These are phyloP conservation scores for Dissophora ornata DNA, from an alignment of 192 early-diverging fungal genomes.

Conservation along the genomic window DNA sequence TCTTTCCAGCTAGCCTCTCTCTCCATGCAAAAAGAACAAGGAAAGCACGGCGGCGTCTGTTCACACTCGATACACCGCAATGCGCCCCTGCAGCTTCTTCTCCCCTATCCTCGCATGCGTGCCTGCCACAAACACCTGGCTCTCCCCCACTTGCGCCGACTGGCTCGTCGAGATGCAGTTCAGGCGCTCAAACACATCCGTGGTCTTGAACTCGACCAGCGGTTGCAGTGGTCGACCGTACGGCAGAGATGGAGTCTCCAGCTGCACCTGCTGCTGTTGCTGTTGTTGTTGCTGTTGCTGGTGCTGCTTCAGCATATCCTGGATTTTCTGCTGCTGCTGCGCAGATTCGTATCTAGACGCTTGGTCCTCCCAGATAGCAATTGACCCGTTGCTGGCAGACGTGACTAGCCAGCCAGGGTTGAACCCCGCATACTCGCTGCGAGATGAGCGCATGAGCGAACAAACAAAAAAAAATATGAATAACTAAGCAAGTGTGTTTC, in stretches of 20 bases:
- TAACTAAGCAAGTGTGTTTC: too few species aligned
- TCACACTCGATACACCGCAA: slow-evolving; percentile 20
- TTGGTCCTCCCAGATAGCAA: slow-evolving; percentile 45
- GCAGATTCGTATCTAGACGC: slow-evolving; percentile 19
- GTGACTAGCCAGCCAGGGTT: slow-evolving; percentile 36
- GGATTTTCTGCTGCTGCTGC: slow-evolving; percentile 6
- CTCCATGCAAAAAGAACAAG: too few species aligned
- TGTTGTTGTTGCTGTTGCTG: background rate
- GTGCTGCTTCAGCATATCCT: background rate
- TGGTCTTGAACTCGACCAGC: slow-evolving; percentile 25
- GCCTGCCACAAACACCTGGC: slow-evolving; percentile 46
- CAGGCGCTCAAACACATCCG: slow-evolving; percentile 41
- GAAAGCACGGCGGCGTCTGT: too few species aligned
- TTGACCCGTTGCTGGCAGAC: slow-evolving; percentile 31
- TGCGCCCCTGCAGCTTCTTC: slow-evolving; percentile 44
- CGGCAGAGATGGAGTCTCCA: background rate
- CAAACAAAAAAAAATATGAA: too few species aligned
- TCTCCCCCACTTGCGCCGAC: background rate
- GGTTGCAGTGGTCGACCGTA: slow-evolving; percentile 29
- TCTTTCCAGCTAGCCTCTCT: too few species aligned
- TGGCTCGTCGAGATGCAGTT: slow-evolving; percentile 36
- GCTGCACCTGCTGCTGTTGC: background rate
- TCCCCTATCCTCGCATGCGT: slow-evolving; percentile 33
- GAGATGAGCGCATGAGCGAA: too few species aligned
- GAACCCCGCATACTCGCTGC: slow-evolving; percentile 53